These are phyloP conservation scores for Vigna trinervia DNA, from an alignment of 306 rosid species.

Conservation along the genomic window DNA sequence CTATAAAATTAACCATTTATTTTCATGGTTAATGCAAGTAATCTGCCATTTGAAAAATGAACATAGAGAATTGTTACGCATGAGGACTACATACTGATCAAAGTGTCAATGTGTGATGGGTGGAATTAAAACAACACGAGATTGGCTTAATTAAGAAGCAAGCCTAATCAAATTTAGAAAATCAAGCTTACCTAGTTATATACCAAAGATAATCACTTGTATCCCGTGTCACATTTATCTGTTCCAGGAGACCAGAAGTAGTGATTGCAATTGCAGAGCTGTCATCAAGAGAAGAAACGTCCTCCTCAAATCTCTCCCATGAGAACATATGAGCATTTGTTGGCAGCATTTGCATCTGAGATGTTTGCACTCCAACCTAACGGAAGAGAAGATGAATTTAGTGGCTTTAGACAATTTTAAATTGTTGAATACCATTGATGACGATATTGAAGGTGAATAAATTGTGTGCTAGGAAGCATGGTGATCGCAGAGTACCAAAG, in stretches of 20 bases:
- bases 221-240: constrained; percentile 92
- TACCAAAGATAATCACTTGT: constrained; percentile 97
- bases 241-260: constrained; percentile 92
- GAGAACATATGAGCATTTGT: constrained; percentile 67
- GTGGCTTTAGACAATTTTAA: constrained; percentile 28
- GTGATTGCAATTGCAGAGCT: constrained; percentile 61
- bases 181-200: constrained; percentile 78
- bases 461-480: constrained; percentile 23
- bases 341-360: constrained; percentile 93
- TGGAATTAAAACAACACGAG: background rate
- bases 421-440: constrained; percentile 14
- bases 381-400: constrained; percentile 36
- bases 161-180: constrained; percentile 34
- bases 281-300: constrained; percentile 71
- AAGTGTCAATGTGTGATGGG: background rate
- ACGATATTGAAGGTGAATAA: constrained; percentile 32
- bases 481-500: constrained; percentile 31
- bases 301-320: constrained; percentile 95
- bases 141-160: constrained; percentile 3
- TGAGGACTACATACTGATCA: constrained; percentile 20
- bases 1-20: constrained; percentile 3
- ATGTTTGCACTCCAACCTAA: constrained; percentile 98
- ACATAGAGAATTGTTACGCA: constrained; percentile 2
- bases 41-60: constrained; percentile 12
- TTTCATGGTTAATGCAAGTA: constrained; percentile 30